Percentiles rank a stretch among this genome's conserved stretches.
phyloP scores from a whole-genome alignment of 257 asterid species.

The Solanum pinnatisectum region DNA sequence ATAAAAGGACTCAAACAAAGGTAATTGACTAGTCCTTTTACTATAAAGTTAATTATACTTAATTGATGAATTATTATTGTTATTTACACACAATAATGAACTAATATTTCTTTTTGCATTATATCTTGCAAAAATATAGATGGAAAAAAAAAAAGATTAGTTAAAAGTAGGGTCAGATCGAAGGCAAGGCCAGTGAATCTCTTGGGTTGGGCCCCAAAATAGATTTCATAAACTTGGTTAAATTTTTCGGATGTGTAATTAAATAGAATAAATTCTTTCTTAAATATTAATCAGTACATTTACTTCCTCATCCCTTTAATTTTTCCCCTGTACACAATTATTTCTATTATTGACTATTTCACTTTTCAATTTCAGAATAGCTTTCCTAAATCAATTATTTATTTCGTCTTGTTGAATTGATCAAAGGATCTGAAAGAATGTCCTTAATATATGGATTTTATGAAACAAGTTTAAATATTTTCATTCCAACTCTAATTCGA shows the following conservation, averaged over 20 bases:
- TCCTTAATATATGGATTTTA: background rate
- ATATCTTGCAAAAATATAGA: background rate
- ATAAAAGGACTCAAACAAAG: constrained; percentile 61
- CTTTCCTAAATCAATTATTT: background rate
- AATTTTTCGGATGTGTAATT: background rate
- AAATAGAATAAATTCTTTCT: background rate
- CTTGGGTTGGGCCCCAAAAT: background rate
- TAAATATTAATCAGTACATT: background rate
- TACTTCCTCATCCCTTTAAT: background rate
- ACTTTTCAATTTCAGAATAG: background rate
- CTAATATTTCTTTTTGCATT: background rate
- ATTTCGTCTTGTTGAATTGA: background rate
- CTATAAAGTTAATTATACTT: background rate
- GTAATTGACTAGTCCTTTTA: constrained; percentile 1
- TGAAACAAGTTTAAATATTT: background rate
- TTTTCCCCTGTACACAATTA: background rate
- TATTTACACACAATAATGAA: background rate
- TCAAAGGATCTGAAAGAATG: background rate
- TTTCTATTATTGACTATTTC: background rate
- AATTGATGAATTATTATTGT: background rate
- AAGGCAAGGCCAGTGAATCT: background rate
- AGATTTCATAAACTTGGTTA: background rate
- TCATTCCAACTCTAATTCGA: background rate
- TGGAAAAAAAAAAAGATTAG: background rate
- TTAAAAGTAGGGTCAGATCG: background rate